Base-by-base conservation (phyloP, 768 basidiomycete genomes). In the Rubroboletus pulcherrimus region DNA sequence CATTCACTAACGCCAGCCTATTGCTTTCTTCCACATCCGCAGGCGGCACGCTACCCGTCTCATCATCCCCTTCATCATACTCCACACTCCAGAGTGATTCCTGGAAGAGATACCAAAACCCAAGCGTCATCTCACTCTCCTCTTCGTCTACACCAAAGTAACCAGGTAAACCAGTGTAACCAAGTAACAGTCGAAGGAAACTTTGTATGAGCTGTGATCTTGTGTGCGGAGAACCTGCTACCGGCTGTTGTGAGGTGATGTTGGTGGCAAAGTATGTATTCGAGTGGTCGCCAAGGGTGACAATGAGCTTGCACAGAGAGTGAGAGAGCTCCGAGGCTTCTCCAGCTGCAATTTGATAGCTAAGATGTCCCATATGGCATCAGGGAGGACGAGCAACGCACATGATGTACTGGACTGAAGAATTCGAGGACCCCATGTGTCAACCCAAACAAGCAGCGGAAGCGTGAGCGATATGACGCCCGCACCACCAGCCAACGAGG, bases 101-200 rank as follows among this genome's bases (percentile, higher is more conserved):
- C 70, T 96, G 93, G 54, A 96, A 81, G 39, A 91, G 74, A 59
- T 92, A 95, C 89, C 95, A 96, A 63, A 95, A 95, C 1, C 83
- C 83, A 3, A 96, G 79, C 3, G 89, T 89, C 77, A 87, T 80
- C 71, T 95, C 92, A 63, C 90, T 93, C 65, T 90, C 86, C 47
- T 91, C 89, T 67, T 95, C 94, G 45, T 95, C 93, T 0, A 82
- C 79, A 1, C 89, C 90, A 64, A 86, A 91, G 57, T 82, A 84
- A 0, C 91, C 92, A 0, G 85, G 83, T 10, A 83, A 71, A 76
- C 84, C 86, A 0, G 91, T 91, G 57, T 89, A 88, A 17, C 84
- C 78, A 19, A 97, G 72, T 47, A 95, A 67, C 11, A 90, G 69
- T 5, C 81, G 78, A 3, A 98, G 73, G 63, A 89, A 91, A 0